Percentiles rank a stretch among this genome's conserved stretches.
Conservation (phyloP, 1,284 basidiomycete genomes). For the Irpex rosettiformis region DNA sequence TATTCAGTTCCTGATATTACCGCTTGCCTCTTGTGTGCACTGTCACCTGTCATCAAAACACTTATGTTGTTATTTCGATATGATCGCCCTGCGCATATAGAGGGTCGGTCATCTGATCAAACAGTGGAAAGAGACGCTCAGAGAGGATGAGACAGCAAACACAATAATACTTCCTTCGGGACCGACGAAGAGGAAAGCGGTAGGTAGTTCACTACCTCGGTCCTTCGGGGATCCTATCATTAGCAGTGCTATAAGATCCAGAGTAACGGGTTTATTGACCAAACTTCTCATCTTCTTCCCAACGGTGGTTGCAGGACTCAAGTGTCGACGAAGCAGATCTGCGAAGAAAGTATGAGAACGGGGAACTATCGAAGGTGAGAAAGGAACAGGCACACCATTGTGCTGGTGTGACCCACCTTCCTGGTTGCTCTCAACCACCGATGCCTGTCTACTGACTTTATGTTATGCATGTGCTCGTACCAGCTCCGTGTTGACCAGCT, state of each 20-base stretch:
- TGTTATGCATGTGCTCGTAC: constrained; percentile 5
- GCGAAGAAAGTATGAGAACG: constrained; percentile 56
- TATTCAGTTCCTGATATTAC: constrained; percentile 5
- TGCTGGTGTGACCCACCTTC: background rate
- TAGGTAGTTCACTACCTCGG: constrained; percentile 33
- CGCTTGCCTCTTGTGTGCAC: constrained; percentile 3
- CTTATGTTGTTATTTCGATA: constrained; percentile 6
- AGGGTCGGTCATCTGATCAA: constrained; percentile 73
- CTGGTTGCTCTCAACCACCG: background rate
- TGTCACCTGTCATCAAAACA: constrained; percentile 12
- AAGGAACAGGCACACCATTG: constrained; percentile 4
- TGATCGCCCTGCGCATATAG: constrained; percentile 37
- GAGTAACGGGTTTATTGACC: background rate
- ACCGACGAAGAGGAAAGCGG: constrained; percentile 67
- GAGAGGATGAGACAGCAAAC: constrained; percentile 61
- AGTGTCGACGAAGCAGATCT: constrained; percentile 67
- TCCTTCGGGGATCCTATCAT: background rate
- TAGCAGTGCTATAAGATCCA: background rate
- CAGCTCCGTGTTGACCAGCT: constrained; percentile 78
- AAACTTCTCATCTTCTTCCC: constrained; percentile 4
- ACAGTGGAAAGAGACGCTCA: constrained; percentile 70
- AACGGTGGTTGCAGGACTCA: constrained; percentile 40
- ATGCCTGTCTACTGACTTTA: constrained; percentile 15
- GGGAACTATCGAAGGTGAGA: constrained; percentile 62
- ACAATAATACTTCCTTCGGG: constrained; percentile 39